Conservation (phyloP, 306 rosid species). For the Prunus kanzakura region DNA sequence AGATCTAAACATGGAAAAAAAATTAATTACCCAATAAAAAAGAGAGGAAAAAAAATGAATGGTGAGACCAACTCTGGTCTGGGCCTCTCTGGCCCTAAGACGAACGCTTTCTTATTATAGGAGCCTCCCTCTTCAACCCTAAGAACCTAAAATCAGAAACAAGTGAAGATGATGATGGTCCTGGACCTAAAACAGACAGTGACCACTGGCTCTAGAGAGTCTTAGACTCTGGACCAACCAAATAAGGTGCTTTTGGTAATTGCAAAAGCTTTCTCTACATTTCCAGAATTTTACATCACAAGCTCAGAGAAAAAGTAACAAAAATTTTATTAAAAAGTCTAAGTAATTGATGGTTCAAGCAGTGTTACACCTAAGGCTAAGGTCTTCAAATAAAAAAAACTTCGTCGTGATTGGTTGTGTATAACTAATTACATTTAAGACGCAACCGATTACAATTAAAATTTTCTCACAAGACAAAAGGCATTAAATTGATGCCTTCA, state of each 20-base stretch:
- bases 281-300: neutral
- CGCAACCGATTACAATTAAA: neutral
- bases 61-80: neutral
- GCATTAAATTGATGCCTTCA: neutral
- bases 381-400: no score
- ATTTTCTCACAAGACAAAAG: no score
- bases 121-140: neutral
- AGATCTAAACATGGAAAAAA: constrained; percentile 1
- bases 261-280: neutral
- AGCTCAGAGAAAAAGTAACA: no score
- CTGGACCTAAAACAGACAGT: neutral
- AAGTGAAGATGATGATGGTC: neutral
- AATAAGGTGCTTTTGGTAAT: neutral
- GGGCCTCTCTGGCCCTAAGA: no score
- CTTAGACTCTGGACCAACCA: neutral
- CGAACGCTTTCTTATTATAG: neutral
- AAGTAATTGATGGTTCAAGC: no score
- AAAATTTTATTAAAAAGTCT: no score
- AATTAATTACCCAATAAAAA: no score
- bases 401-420: no score
- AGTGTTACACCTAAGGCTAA: no score
- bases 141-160: neutral
- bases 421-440: no score
- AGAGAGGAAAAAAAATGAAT: neutral
- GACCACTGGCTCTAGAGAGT: neutral